Percentiles rank a stretch among this genome's conserved stretches.
phyloP scores from a whole-genome alignment of 1,139 yeast species.

The Zygosaccharomyces sapae region DNA sequence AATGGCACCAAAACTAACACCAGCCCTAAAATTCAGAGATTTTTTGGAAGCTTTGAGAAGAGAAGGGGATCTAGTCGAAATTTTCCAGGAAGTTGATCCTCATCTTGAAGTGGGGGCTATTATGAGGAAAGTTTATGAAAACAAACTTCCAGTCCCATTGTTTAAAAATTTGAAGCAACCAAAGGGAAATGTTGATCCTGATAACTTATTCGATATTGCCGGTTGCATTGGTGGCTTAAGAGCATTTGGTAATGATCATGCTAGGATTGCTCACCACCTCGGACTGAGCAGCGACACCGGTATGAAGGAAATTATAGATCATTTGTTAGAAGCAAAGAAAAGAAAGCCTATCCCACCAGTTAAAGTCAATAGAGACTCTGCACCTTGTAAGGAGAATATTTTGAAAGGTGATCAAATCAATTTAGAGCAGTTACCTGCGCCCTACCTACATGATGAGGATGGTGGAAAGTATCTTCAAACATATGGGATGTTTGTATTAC shows the following conservation, averaged over 20 bases:
- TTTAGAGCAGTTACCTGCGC: conserved; percentile 20
- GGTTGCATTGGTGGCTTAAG: conserved; percentile 25
- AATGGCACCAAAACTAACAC: conserved; percentile 10
- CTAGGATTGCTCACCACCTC: conserved; percentile 28
- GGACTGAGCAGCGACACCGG: conserved; percentile 21
- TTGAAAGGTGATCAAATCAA: conserved; percentile 21
- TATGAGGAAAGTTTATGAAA: conserved; percentile 24
- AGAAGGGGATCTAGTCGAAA: conserved; percentile 25
- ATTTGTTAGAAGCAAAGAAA: conserved; percentile 17
- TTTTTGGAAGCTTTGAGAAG: conserved; percentile 20
- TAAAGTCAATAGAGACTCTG: conserved; percentile 10
- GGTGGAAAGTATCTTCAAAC: conserved; percentile 30
- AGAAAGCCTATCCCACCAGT: conserved; percentile 19
- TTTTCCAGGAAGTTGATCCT: conserved; percentile 24
- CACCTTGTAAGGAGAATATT: conserved; percentile 21
- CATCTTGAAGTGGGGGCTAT: conserved; percentile 25
- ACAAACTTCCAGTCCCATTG: conserved; percentile 21
- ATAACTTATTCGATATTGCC: conserved; percentile 18
- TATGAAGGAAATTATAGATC: conserved; percentile 22
- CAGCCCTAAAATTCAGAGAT: conserved; percentile 26
- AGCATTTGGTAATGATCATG: conserved; percentile 20
- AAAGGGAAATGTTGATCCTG: conserved; percentile 6
- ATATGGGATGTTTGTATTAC: conserved; percentile 27
- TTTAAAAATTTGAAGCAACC: conserved; percentile 23
- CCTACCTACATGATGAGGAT: conserved; percentile 21